Conservation (phyloP, 495 filamentous ascomycete species). For the Tuber aestivum region DNA sequence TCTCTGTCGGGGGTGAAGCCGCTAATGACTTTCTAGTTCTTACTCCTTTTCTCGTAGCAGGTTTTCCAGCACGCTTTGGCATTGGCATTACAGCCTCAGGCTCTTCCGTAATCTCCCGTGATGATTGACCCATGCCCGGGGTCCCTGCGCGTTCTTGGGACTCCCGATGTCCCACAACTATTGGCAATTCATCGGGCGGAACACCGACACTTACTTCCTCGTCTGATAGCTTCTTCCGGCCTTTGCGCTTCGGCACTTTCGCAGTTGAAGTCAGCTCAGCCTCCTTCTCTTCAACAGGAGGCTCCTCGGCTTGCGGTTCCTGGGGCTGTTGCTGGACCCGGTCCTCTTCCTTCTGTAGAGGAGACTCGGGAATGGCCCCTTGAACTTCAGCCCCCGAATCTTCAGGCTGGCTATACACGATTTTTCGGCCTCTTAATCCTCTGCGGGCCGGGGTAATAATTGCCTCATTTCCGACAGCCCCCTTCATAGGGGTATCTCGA, state of each 20-base stretch:
- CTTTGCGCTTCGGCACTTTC: conserved; percentile 14
- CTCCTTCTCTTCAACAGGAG: background rate
- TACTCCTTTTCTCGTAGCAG: conserved; percentile 15
- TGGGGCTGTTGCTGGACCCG: conserved; percentile 2
- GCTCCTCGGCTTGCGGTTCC: background rate
- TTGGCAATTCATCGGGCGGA: conserved; percentile 5
- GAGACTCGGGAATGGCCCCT: background rate
- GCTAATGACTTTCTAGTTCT: conserved; percentile 12
- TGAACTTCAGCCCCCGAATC: background rate
- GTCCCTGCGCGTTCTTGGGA: conserved; percentile 8
- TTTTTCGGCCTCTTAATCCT: conserved; percentile 25
- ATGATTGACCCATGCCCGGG: background rate
- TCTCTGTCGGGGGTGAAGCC: conserved; percentile 9
- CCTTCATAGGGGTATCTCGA: background rate
- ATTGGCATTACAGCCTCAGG: conserved; percentile 10
- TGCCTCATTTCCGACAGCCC: background rate
- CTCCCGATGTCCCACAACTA: background rate
- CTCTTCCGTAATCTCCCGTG: conserved; percentile 8
- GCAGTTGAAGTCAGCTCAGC: background rate
- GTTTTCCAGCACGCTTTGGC: conserved; percentile 20
- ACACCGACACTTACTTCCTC: background rate
- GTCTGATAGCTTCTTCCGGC: background rate
- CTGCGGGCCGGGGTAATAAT: background rate
- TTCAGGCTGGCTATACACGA: conserved; percentile 12
- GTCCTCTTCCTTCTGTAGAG: background rate